Conservation (phyloP, 257 asterid genomes). For the Penstemon newberryi region DNA sequence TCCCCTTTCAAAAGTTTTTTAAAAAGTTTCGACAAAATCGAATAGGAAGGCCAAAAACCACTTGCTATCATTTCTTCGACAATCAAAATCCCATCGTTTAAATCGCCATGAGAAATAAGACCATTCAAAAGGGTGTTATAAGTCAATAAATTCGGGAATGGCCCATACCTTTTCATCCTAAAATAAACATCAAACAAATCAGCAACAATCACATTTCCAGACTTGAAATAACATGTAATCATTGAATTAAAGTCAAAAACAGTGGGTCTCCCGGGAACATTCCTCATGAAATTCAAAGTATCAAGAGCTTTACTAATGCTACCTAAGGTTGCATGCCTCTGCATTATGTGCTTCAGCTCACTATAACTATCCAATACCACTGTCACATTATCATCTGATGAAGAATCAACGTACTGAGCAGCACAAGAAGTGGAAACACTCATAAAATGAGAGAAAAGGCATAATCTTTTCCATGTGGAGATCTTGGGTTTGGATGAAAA, state of each 20-base stretch:
- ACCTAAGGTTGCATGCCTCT: slow-evolving; percentile 48
- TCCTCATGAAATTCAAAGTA: slow-evolving; percentile 42
- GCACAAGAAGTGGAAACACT: slow-evolving; percentile 38
- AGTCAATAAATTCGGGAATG: slow-evolving; percentile 52
- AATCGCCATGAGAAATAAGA: slow-evolving; percentile 36
- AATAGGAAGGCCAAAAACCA: slow-evolving; percentile 50
- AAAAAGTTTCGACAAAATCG: slow-evolving; percentile 41
- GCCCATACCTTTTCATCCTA: slow-evolving; percentile 56
- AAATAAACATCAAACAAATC: slow-evolving; percentile 43
- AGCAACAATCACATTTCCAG: slow-evolving; percentile 38
- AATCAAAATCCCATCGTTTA: slow-evolving; percentile 44
- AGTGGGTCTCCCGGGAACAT: slow-evolving; percentile 47
- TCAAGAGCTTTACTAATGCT: slow-evolving; percentile 44
- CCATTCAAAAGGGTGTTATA: slow-evolving; percentile 52
- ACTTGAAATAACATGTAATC: slow-evolving; percentile 49
- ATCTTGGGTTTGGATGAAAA: slow-evolving; percentile 15
- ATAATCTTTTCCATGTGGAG: slow-evolving; percentile 16
- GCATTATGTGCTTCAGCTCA: slow-evolving; percentile 47
- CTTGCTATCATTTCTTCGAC: slow-evolving; percentile 46
- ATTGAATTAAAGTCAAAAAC: slow-evolving; percentile 51
- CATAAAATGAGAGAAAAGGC: slow-evolving; percentile 23
- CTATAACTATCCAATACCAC: slow-evolving; percentile 25
- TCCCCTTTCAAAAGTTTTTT: slow-evolving; percentile 42
- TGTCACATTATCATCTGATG: slow-evolving; percentile 35
- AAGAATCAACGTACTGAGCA: slow-evolving; percentile 35